phyloP scores from a whole-genome alignment of 768 basidiomycete species.

The Suillus americanus region DNA sequence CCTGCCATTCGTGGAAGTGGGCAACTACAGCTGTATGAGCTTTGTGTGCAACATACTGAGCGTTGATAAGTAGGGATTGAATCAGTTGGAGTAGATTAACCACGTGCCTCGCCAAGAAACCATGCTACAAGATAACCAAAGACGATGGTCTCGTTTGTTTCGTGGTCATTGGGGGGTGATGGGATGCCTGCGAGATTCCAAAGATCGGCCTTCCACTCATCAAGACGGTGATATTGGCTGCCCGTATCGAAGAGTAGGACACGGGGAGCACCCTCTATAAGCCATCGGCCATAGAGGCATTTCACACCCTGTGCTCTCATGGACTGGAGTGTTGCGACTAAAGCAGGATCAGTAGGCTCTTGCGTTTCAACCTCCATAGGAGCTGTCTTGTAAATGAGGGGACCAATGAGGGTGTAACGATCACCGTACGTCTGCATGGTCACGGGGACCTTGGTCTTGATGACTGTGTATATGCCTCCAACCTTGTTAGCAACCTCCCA shows the following conservation, averaged over 20 bases:
- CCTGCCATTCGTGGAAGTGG: slow-evolving; percentile 99
- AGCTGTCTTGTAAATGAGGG: slow-evolving; percentile 97
- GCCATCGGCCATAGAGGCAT: slow-evolving; percentile 93
- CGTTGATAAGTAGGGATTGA: background rate
- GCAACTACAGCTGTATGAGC: slow-evolving; percentile 86
- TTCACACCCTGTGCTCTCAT: slow-evolving; percentile 94
- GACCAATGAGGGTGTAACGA: slow-evolving; percentile 94
- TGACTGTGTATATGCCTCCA: slow-evolving; percentile 99
- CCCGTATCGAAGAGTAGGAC: slow-evolving; percentile 97
- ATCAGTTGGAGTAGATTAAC: slow-evolving; percentile 13
- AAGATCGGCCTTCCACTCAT: slow-evolving; percentile 98
- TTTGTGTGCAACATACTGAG: slow-evolving; percentile 79
- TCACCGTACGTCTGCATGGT: slow-evolving; percentile 95
- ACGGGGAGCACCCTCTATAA: slow-evolving; percentile 94
- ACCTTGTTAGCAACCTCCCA: slow-evolving; percentile 99
- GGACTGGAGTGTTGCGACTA: slow-evolving; percentile 70
- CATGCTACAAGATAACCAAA: slow-evolving; percentile 98
- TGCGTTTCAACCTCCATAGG: slow-evolving; percentile 98
- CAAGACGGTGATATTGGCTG: slow-evolving; percentile 80
- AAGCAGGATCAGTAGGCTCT: slow-evolving; percentile 80
- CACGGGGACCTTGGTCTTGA: slow-evolving; percentile 99
- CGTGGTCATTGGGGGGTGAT: slow-evolving; percentile 92
- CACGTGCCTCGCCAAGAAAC: slow-evolving; percentile 95
- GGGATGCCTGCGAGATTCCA: slow-evolving; percentile 99
- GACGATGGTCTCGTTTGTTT: slow-evolving; percentile 97